phyloP scores from a whole-genome alignment of 768 basidiomycete genomes.

The Suillus ampliporus region DNA sequence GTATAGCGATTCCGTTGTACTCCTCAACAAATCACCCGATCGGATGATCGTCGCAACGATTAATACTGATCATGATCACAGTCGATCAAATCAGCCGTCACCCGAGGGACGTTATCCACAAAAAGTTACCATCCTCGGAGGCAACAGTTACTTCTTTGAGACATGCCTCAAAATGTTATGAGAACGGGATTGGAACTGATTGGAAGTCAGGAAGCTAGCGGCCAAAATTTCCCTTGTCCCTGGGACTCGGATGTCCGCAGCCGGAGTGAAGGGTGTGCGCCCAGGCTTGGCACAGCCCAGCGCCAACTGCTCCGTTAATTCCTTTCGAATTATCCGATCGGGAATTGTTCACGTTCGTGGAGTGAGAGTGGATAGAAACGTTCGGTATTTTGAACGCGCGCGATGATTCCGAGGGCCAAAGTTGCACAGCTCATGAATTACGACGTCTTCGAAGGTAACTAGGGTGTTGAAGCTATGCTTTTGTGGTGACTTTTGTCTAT shows the following conservation, averaged over 20 bases:
- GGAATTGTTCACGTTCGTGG: neutral
- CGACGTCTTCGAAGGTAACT: neutral
- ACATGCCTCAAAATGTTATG: conserved; percentile 5
- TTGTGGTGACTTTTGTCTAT: neutral
- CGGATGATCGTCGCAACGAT: conserved; percentile 20
- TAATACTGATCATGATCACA: conserved; percentile 41
- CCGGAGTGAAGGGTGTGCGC: conserved; percentile 7
- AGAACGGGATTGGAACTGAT: conserved; percentile 6
- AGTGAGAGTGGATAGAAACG: conserved; percentile 4
- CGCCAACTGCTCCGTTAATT: conserved; percentile 6
- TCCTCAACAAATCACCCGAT: conserved; percentile 13
- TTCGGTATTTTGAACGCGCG: neutral
- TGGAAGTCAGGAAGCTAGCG: neutral
- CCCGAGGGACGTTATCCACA: conserved; percentile 21
- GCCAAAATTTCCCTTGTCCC: neutral
- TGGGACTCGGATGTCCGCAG: conserved; percentile 8
- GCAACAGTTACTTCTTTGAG: conserved; percentile 11
- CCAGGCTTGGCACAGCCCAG: conserved; percentile 7
- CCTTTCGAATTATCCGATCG: conserved; percentile 4
- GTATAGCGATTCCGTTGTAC: neutral
- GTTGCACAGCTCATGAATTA: conserved; percentile 2
- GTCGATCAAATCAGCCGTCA: conserved; percentile 34
- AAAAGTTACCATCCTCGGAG: conserved; percentile 19
- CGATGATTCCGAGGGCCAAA: neutral
- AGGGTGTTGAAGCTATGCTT: conserved; percentile 4